Percentiles rank a stretch among this genome's conserved stretches.
Evolutionary conservation across 768 basidiomycete genomes (phyloP).

Genomic region (Infundibulicybe gibba): DNA sequence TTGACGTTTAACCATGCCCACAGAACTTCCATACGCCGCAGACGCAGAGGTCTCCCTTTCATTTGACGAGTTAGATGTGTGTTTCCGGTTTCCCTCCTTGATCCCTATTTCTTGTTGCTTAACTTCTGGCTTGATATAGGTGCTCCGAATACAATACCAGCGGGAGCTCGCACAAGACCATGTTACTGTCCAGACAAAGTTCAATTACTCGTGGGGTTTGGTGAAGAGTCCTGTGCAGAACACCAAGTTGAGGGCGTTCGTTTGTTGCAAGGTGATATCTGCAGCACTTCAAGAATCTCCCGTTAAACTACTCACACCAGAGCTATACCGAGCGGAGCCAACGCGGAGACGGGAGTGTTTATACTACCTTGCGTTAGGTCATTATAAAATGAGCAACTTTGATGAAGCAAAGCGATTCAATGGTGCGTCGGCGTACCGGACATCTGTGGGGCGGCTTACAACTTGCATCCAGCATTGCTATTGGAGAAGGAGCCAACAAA

Average conservation of each 20-base stretch:
- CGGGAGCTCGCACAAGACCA: conserved; percentile 82
- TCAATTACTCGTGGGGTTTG: conserved; percentile 96
- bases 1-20: conserved; percentile 43
- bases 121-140: conserved; percentile 43
- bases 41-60: conserved; percentile 88
- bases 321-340: conserved; percentile 89
- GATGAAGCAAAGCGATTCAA: conserved; percentile 92
- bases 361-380: conserved; percentile 93
- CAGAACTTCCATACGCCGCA: conserved; percentile 92
- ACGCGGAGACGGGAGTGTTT: conserved; percentile 88
- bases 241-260: conserved; percentile 92
- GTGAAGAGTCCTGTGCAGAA: conserved; percentile 84
- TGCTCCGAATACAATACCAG: conserved; percentile 83
- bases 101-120: neutral
- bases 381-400: conserved; percentile 96
- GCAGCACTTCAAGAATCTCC: conserved; percentile 1
- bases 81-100: too few relatives aligned
- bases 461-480: conserved; percentile 57
- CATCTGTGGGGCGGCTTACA: neutral
- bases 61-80: conserved; percentile 87
- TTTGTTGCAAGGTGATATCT: conserved; percentile 72
- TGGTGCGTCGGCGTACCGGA: conserved; percentile 47
- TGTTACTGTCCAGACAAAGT: conserved; percentile 92
- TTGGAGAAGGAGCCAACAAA: conserved; percentile 92
- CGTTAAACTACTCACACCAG: conserved; percentile 34